These are phyloP conservation scores for Naganishia friedmannii DNA, from an alignment of 768 basidiomycete species.

Conservation along the genomic window DNA sequence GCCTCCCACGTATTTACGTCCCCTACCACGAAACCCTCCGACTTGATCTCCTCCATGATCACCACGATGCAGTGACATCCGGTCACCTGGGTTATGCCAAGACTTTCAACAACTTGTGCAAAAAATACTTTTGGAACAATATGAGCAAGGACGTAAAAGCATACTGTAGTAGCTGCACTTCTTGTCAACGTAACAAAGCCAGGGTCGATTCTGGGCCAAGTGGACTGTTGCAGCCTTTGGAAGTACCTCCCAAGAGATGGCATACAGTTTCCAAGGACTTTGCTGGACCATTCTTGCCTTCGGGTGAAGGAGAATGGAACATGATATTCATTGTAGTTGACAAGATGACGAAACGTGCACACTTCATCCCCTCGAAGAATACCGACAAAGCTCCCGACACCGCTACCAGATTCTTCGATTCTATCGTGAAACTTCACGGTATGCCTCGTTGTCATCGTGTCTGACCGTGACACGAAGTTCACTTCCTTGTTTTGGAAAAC, in stretches of 20 bases:
- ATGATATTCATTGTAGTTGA: constrained; percentile 53
- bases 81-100: no score
- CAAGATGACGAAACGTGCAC: constrained; percentile 46
- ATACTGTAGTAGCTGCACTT: no score
- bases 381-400: constrained; percentile 48
- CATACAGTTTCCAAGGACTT: constrained; percentile 51
- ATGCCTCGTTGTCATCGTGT: constrained; percentile 54
- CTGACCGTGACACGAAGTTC: constrained; percentile 56
- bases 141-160: no score
- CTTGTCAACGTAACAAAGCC: no score
- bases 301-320: constrained; percentile 39
- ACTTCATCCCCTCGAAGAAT: constrained; percentile 54
- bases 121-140: no score
- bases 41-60: no score
- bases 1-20: no score
- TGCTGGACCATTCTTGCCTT: background rate
- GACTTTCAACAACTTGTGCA: no score
- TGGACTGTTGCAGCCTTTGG: constrained; percentile 34
- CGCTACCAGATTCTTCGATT: constrained; percentile 19
- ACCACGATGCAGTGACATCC: no score
- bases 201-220: no score
- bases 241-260: constrained; percentile 45
- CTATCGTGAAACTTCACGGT: constrained; percentile 38
- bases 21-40: no score
- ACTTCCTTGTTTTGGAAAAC: constrained; percentile 55